These are phyloP conservation scores for Apiospora hydei DNA, from an alignment of 2,329 filamentous ascomycete genomes.

Conservation along the genomic window DNA sequence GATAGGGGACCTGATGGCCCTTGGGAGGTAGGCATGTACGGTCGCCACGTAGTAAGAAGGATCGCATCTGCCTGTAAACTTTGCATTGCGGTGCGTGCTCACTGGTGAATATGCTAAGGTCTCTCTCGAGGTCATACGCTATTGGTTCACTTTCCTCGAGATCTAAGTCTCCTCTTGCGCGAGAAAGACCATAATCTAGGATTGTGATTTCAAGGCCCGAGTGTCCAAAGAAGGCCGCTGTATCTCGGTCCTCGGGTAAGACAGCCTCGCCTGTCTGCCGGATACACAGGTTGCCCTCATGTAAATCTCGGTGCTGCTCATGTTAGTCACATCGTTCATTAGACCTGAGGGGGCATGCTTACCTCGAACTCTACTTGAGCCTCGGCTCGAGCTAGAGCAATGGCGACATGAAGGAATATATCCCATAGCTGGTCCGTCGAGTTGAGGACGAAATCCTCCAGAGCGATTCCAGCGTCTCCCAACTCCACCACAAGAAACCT, in stretches of 20 bases:
- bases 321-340: conserved; percentile 25
- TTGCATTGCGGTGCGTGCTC: conserved; percentile 66
- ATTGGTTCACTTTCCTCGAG: conserved; percentile 48
- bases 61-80: conserved; percentile 69
- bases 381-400: conserved; percentile 67
- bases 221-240: conserved; percentile 57
- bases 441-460: conserved; percentile 64
- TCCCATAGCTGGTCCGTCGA: conserved; percentile 66
- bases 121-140: conserved; percentile 66
- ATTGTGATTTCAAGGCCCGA: conserved; percentile 71
- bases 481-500: conserved; percentile 68
- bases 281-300: conserved; percentile 71
- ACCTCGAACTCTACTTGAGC: conserved; percentile 67
- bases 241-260: conserved; percentile 40
- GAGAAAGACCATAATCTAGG: conserved; percentile 70
- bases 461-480: conserved; percentile 66
- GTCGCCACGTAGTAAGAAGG: conserved; percentile 60
- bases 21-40: conserved; percentile 57
- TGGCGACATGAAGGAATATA: conserved; percentile 65
- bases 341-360: conserved; percentile 28
- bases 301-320: conserved; percentile 66
- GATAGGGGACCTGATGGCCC: conserved; percentile 56
- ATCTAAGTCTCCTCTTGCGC: conserved; percentile 54
- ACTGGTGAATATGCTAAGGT: conserved; percentile 66
- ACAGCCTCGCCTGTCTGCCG: conserved; percentile 49